A percentile compares a stretch with the other conserved stretches of the same genome.
Evolutionary conservation across 192 early-diverging fungal species (phyloP).

Genomic region (Linnemannia hyalina): DNA sequence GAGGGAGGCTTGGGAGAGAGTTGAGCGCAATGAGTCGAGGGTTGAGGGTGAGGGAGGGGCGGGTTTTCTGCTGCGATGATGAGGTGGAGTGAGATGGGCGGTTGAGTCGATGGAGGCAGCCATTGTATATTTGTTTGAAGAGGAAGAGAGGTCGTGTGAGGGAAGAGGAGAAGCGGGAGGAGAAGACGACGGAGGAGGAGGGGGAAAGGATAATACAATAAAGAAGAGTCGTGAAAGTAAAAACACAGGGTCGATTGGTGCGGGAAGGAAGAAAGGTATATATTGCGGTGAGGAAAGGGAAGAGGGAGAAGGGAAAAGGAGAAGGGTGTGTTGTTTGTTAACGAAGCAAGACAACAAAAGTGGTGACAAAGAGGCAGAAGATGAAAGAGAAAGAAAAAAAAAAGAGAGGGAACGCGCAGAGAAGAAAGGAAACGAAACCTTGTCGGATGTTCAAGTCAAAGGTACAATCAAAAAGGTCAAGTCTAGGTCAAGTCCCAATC

Average conservation of each 20-base stretch:
- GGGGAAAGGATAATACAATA: not conserved
- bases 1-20: conserved; percentile 21
- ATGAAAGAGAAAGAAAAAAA: too few species aligned
- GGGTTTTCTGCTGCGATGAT: not conserved
- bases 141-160: not conserved
- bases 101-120: conserved; percentile 1
- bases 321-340: not conserved
- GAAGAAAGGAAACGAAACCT: not conserved
- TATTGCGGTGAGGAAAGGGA: not conserved
- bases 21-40: conserved; percentile 25
- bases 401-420: not conserved
- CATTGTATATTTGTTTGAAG: not conserved
- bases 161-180: not conserved
- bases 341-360: not conserved
- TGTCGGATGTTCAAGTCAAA: not conserved
- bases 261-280: not conserved
- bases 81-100: not conserved
- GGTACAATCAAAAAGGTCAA: too few species aligned
- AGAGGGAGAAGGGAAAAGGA: not conserved
- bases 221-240: too few species aligned
- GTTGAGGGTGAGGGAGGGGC: not conserved
- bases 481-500: too few species aligned
- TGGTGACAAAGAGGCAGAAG: not conserved
- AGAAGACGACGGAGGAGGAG: not conserved
- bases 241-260: not conserved